phyloP scores from a whole-genome alignment of 805 yeast genomes.

The Candida palmyrensis region DNA sequence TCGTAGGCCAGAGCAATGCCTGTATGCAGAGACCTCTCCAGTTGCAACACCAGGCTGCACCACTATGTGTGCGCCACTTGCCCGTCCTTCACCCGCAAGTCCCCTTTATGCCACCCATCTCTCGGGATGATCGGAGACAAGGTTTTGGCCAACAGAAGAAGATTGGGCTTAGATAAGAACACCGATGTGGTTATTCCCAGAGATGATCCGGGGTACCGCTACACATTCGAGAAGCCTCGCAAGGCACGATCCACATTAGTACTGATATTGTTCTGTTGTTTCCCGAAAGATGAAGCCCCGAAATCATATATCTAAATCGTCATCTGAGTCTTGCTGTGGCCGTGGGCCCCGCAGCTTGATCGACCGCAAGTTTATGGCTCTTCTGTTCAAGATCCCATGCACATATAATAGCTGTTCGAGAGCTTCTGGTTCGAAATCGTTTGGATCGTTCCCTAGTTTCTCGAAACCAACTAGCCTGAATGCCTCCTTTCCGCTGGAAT shows the following conservation, averaged over 20 bases:
- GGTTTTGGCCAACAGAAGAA: conserved; percentile 6
- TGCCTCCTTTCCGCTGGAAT: conserved; percentile 53
- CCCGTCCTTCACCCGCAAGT: no score
- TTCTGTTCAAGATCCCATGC: conserved; percentile 13
- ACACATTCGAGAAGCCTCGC: not conserved
- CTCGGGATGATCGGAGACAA: conserved; percentile 15
- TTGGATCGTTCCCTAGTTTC: conserved; percentile 43
- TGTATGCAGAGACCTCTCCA: no score
- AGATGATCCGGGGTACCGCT: not conserved
- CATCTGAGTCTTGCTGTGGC: conserved; percentile 5
- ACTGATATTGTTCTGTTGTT: conserved; percentile 1
- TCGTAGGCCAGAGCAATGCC: no score
- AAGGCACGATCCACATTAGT: not conserved
- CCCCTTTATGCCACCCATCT: no score
- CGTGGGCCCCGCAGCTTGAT: conserved; percentile 3
- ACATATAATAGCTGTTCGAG: conserved; percentile 38
- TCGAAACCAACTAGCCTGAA: conserved; percentile 67
- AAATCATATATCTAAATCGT: conserved; percentile 6
- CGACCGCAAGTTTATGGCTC: conserved; percentile 9
- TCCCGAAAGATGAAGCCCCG: no score
- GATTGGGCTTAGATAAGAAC: conserved; percentile 3
- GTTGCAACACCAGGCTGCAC: no score
- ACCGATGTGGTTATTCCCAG: no score
- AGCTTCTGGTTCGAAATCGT: conserved; percentile 41
- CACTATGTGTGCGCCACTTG: no score